Evolutionary conservation across 768 basidiomycete genomes (phyloP).

Genomic region (Ramaria rubella): DNA sequence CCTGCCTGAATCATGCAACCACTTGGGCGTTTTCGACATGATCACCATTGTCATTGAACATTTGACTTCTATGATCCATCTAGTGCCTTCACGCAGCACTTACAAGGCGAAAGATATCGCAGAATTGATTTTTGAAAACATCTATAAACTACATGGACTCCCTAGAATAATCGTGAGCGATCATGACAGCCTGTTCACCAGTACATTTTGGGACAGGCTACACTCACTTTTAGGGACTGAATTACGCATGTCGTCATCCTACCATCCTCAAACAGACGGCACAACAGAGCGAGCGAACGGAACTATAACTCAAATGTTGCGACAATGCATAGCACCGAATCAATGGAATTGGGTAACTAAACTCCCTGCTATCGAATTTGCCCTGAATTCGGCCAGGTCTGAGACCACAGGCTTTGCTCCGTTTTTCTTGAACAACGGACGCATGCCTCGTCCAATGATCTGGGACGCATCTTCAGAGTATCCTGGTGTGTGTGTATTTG

Average conservation of each 20-base stretch:
- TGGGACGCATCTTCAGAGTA: conserved; percentile 23
- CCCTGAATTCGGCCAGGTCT: conserved; percentile 29
- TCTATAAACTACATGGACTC: conserved; percentile 36
- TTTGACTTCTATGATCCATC: conserved; percentile 20
- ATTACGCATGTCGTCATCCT: conserved; percentile 26
- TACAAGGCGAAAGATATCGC: conserved; percentile 31
- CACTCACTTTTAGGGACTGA: conserved; percentile 22
- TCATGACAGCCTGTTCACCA: conserved; percentile 28
- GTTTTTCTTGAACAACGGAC: conserved; percentile 31
- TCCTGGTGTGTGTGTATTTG: conserved; percentile 26
- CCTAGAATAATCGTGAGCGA: conserved; percentile 30
- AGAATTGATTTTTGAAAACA: conserved; percentile 27
- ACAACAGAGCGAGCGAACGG: conserved; percentile 26
- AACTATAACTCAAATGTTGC: conserved; percentile 27
- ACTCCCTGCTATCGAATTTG: conserved; percentile 32
- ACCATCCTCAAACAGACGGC: no score
- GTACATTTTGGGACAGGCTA: conserved; percentile 29
- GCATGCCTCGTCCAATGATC: conserved; percentile 26
- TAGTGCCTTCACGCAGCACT: conserved; percentile 25
- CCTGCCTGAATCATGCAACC: conserved; percentile 19
- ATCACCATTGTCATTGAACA: conserved; percentile 17
- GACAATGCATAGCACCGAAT: conserved; percentile 18
- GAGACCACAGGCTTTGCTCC: conserved; percentile 31
- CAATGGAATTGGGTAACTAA: no score
- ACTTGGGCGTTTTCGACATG: conserved; percentile 18